Percentiles rank a stretch among this genome's conserved stretches.
These are phyloP conservation scores for Hypoxylon sp. DNA, from an alignment of 2,329 filamentous ascomycete species.

Conservation along the genomic window DNA sequence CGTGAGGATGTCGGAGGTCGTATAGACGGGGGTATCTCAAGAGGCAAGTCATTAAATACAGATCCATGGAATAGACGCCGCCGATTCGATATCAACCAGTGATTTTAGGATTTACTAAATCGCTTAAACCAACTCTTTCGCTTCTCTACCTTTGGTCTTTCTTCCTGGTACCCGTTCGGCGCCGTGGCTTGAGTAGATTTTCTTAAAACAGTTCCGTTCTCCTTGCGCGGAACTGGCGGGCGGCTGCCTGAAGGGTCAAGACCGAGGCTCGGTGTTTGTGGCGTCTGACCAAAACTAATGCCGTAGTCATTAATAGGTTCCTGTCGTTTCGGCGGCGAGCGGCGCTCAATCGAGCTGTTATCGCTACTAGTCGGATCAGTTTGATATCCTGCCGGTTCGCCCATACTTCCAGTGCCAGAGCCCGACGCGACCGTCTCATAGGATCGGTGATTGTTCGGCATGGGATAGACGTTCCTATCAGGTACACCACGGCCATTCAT, in stretches of 20 bases:
- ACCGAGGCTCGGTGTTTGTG: conserved; percentile 57
- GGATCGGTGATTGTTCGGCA: conserved; percentile 78
- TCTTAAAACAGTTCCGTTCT: conserved; percentile 45
- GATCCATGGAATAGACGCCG: conserved; percentile 28
- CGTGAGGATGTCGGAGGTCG: conserved; percentile 28
- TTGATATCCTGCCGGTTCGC: conserved; percentile 81
- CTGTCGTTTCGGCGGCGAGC: conserved; percentile 66
- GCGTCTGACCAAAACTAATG: conserved; percentile 64
- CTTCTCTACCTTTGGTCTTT: conserved; percentile 69
- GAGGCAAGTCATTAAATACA: conserved; percentile 31
- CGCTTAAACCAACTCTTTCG: conserved; percentile 91
- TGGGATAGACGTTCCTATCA: conserved; percentile 62
- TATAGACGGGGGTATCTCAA: conserved; percentile 43
- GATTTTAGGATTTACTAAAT: conserved; percentile 73
- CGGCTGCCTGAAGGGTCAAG: conserved; percentile 38
- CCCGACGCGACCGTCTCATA: conserved; percentile 89
- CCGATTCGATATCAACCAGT: conserved; percentile 10
- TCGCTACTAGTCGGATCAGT: conserved; percentile 90
- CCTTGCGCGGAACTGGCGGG: conserved; percentile 54
- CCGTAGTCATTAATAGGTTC: conserved; percentile 74
- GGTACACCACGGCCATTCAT: conserved; percentile 56
- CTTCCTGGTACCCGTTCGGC: conserved; percentile 44
- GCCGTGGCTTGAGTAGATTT: conserved; percentile 47
- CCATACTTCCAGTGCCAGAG: conserved; percentile 76
- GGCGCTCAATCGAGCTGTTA: conserved; percentile 88